These are phyloP conservation scores for Chimonanthus salicifolius DNA, from an alignment of 164 flowering plant species.

Conservation along the genomic window DNA sequence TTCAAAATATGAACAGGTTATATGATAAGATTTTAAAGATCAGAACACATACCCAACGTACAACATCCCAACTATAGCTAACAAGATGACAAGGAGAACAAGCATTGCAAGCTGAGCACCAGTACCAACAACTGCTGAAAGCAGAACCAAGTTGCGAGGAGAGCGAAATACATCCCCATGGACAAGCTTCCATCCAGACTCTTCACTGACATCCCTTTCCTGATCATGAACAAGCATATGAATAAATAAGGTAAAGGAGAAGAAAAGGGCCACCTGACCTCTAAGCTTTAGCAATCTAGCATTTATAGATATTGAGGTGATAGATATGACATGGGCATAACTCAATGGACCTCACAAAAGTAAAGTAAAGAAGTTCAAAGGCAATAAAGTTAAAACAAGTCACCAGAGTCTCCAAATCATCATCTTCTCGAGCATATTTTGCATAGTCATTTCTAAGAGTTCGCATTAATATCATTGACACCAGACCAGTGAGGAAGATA, in stretches of 20 bases:
- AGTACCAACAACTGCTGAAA: constrained; percentile 94
- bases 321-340: not conserved
- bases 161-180: constrained; percentile 99
- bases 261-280: not conserved
- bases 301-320: not conserved
- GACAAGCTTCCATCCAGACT: constrained; percentile 99
- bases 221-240: constrained; percentile 11
- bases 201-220: constrained; percentile 99
- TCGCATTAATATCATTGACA: constrained; percentile 98
- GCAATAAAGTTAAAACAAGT: constrained; percentile 7
- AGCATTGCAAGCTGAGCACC: constrained; percentile 95
- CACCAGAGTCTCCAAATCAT: constrained; percentile 94
- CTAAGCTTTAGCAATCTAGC: not conserved
- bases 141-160: constrained; percentile 66
- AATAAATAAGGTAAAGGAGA: not conserved
- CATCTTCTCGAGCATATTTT: constrained; percentile 98
- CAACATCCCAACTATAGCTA: constrained; percentile 88
- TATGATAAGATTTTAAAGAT: not conserved
- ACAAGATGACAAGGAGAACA: constrained; percentile 84
- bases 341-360: not conserved
- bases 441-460: constrained; percentile 99
- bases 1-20: not conserved
- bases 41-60: constrained; percentile 82
- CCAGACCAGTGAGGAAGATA: constrained; percentile 97
- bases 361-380: not conserved